A percentile compares a stretch with the other conserved stretches of the same genome.
Conservation (phyloP, 2,329 filamentous ascomycete genomes). For the Fusarium phyllophilum region DNA sequence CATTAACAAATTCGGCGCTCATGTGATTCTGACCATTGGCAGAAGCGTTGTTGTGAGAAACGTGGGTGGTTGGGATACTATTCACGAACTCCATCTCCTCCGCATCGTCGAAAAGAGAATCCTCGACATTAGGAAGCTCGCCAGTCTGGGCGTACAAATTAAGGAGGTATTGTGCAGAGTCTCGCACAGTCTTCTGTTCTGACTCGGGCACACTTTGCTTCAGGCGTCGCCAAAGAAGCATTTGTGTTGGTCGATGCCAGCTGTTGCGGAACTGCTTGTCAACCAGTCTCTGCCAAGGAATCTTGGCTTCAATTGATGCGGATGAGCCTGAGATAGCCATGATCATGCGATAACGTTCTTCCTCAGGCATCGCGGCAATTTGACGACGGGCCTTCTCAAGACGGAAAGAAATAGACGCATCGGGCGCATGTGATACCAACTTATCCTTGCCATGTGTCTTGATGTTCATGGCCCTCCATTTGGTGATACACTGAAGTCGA, state of each 20-base stretch:
- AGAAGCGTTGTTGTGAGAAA: slow-evolving; percentile 11
- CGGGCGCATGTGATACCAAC: slow-evolving; percentile 46
- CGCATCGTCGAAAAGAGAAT: slow-evolving; percentile 45
- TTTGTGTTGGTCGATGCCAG: slow-evolving; percentile 52
- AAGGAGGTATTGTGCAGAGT: slow-evolving; percentile 51
- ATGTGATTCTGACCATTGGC: slow-evolving; percentile 12
- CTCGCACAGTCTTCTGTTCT: slow-evolving; percentile 46
- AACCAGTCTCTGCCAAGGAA: slow-evolving; percentile 60
- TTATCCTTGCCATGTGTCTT: slow-evolving; percentile 49
- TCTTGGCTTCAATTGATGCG: slow-evolving; percentile 56
- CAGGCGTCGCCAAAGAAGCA: slow-evolving; percentile 54
- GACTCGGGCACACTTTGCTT: slow-evolving; percentile 48
- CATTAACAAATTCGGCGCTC: slow-evolving; percentile 46
- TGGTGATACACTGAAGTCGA: slow-evolving; percentile 73
- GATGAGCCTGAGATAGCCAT: slow-evolving; percentile 55
- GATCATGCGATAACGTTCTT: slow-evolving; percentile 58
- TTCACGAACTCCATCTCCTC: slow-evolving; percentile 49
- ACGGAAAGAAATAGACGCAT: slow-evolving; percentile 53
- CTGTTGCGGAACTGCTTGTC: slow-evolving; percentile 53
- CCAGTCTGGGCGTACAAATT: slow-evolving; percentile 49
- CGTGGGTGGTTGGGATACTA: slow-evolving; percentile 28
- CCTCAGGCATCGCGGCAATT: slow-evolving; percentile 53
- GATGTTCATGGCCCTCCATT: slow-evolving; percentile 67
- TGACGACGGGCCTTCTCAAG: slow-evolving; percentile 56
- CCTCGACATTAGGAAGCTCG: slow-evolving; percentile 48